phyloP scores from a whole-genome alignment of 1,284 basidiomycete genomes.

The Ganoderma resinaceum region DNA sequence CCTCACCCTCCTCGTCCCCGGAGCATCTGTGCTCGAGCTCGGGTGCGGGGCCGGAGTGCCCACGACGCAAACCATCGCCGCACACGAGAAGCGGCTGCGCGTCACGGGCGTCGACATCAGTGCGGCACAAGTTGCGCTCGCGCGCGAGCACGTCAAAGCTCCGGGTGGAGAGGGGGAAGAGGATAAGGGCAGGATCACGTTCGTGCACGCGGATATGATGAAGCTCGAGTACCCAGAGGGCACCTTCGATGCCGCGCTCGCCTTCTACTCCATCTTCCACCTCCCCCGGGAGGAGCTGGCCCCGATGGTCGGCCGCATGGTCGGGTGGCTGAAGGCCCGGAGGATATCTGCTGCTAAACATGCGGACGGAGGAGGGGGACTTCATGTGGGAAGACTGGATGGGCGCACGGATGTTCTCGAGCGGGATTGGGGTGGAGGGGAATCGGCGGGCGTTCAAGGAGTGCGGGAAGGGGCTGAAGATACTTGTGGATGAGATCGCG shows the following conservation, averaged over 20 bases:
- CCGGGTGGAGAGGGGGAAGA: background rate
- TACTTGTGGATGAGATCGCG: background rate
- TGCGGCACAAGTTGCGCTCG: background rate
- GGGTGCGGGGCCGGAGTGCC: background rate
- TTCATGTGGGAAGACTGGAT: background rate
- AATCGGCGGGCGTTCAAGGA: background rate
- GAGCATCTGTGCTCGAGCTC: background rate
- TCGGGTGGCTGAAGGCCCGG: background rate
- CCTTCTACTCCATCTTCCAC: constrained; percentile 10
- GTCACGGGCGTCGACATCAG: constrained; percentile 1
- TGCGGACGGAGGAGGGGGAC: background rate
- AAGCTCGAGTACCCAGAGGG: background rate
- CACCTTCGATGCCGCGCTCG: background rate
- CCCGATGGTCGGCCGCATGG: background rate
- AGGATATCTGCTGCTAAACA: background rate
- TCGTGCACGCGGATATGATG: background rate
- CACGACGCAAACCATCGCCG: background rate
- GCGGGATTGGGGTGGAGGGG: background rate
- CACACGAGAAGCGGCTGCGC: background rate
- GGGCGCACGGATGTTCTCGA: background rate
- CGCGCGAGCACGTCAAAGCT: background rate
- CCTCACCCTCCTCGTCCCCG: background rate
- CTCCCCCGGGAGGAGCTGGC: constrained; percentile 7
- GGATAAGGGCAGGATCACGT: background rate
- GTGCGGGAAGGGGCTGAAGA: constrained; percentile 2